Conservation (phyloP, 139 green algal genomes). For the Medakamo hakoo region DNA sequence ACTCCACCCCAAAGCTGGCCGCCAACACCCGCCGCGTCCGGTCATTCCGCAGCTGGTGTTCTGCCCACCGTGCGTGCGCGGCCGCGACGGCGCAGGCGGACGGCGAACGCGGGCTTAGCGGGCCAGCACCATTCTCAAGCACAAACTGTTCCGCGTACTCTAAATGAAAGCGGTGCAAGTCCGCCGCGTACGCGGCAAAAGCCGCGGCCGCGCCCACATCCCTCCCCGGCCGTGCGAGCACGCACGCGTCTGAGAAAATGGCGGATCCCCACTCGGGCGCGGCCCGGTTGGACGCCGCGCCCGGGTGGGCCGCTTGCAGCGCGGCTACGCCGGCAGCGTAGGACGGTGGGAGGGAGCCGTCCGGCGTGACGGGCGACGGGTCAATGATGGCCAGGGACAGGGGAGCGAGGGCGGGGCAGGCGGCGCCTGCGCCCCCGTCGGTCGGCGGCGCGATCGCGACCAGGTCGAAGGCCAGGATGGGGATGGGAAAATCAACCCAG, state of each 20-base stretch:
- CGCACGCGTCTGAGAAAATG: constrained; percentile 55
- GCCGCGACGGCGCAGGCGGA: background rate
- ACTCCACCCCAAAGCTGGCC: constrained; percentile 33
- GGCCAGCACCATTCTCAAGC: background rate
- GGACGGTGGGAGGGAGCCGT: constrained; percentile 33
- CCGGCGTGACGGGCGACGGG: constrained; percentile 31
- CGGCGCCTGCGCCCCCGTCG: too few species aligned
- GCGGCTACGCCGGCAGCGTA: constrained; percentile 14
- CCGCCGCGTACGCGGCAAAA: constrained; percentile 23
- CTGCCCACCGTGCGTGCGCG: constrained; percentile 30
- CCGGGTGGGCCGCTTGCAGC: background rate
- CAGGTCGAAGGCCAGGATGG: constrained; percentile 64
- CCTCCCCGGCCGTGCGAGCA: constrained; percentile 34
- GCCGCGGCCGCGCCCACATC: constrained; percentile 32
- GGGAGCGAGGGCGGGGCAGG: constrained; percentile 2
- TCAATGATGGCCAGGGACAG: constrained; percentile 53
- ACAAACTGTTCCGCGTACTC: constrained; percentile 20
- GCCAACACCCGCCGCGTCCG: constrained; percentile 56
- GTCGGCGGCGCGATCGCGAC: constrained; percentile 20
- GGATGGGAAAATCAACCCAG: constrained; percentile 34
- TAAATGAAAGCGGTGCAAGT: too few species aligned
- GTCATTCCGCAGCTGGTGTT: constrained; percentile 52
- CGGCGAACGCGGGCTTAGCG: background rate
- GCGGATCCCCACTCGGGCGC: constrained; percentile 53
- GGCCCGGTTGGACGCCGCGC: constrained; percentile 16